phyloP scores from a whole-genome alignment of 1,284 basidiomycete genomes.

The Melampsora americana region DNA sequence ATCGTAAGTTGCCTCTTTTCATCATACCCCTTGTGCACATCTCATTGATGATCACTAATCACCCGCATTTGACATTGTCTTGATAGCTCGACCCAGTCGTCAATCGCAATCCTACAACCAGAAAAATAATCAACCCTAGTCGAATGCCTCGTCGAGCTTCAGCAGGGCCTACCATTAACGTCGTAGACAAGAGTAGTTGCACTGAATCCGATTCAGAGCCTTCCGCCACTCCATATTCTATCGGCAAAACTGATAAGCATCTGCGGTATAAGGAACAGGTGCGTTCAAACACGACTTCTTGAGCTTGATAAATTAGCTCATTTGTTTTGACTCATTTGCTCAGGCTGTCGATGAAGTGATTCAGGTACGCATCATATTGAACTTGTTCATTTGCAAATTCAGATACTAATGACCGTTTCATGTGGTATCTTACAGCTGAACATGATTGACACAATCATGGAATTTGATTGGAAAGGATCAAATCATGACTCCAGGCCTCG shows the following conservation, averaged over 20 bases:
- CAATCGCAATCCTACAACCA: conserved; percentile 2
- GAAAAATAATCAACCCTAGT: background rate
- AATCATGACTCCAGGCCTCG: background rate
- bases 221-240: no score
- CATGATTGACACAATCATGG: conserved; percentile 8
- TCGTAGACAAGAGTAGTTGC: background rate
- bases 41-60: background rate
- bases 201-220: conserved; percentile 1
- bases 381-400: background rate
- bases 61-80: background rate
- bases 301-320: background rate
- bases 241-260: background rate
- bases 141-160: background rate
- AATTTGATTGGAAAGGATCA: conserved; percentile 3
- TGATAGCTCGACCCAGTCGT: background rate
- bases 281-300: background rate
- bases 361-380: background rate
- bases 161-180: no score
- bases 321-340: background rate
- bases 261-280: conserved; percentile 3
- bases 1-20: background rate
- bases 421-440: background rate
- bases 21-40: background rate
- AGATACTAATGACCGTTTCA: background rate
- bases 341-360: conserved; percentile 17